A percentile compares a stretch with the other conserved stretches of the same genome.
Evolutionary conservation across 495 filamentous ascomycete genomes (phyloP).

Genomic region (Hypoxylon fragiforme): DNA sequence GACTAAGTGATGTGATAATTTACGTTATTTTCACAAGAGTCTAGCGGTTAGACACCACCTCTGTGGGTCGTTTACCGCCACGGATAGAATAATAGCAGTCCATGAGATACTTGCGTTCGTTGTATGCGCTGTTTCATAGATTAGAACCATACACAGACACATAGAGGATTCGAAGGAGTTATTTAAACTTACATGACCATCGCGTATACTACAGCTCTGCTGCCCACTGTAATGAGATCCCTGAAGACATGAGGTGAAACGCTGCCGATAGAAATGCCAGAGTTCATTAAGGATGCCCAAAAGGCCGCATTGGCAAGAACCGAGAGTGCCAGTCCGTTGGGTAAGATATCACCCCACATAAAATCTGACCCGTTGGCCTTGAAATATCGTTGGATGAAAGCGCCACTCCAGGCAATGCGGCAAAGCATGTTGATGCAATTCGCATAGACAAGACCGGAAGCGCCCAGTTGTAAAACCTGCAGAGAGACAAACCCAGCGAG

Average conservation of each 20-base stretch:
- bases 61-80: slow-evolving; percentile 32
- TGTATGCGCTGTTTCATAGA: slow-evolving; percentile 51
- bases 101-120: slow-evolving; percentile 62
- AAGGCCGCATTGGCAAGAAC: slow-evolving; percentile 24
- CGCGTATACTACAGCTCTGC: slow-evolving; percentile 56
- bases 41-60: no score
- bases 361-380: slow-evolving; percentile 40
- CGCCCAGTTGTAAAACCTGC: slow-evolving; percentile 65
- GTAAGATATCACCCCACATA: slow-evolving; percentile 27
- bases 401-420: slow-evolving; percentile 76
- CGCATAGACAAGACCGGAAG: slow-evolving; percentile 76
- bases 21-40: no score
- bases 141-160: slow-evolving; percentile 21
- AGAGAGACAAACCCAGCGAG: slow-evolving; percentile 71
- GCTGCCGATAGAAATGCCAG: slow-evolving; percentile 40
- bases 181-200: slow-evolving; percentile 60
- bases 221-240: slow-evolving; percentile 56
- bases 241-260: slow-evolving; percentile 39
- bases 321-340: slow-evolving; percentile 16
- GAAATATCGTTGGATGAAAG: slow-evolving; percentile 72
- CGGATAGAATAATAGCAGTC: slow-evolving; percentile 50
- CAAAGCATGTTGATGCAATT: slow-evolving; percentile 86
- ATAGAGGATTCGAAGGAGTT: slow-evolving; percentile 2
- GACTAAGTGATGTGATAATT: no score
- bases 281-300: slow-evolving; percentile 33